Conservation (phyloP, 495 filamentous ascomycete genomes). For the Tetracladium marchalianum region DNA sequence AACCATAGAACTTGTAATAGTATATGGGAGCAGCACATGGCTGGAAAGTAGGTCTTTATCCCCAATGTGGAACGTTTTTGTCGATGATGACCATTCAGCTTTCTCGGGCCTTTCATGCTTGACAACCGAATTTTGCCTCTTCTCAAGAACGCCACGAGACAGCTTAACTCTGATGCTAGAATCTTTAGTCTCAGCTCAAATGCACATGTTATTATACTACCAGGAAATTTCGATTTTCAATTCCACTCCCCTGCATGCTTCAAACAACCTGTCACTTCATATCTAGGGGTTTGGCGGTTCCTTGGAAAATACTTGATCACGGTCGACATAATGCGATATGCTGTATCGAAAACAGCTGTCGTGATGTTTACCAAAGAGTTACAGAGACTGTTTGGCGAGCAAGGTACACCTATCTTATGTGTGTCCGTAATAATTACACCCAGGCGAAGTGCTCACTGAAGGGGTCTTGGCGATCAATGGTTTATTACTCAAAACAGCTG, state of each 20-base stretch:
- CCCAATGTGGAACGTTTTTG: neutral
- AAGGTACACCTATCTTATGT: conserved; percentile 8
- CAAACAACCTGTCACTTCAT: too few relatives aligned
- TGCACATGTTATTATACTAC: too few relatives aligned
- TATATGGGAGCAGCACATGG: neutral
- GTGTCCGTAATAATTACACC: conserved; percentile 9
- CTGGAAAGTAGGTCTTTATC: neutral
- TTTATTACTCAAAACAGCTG: neutral
- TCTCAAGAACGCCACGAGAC: neutral
- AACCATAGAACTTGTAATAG: neutral
- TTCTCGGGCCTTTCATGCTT: neutral
- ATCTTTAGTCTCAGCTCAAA: neutral
- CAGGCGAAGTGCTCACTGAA: conserved; percentile 14
- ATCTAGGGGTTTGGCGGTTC: too few relatives aligned
- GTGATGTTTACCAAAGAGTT: conserved; percentile 18
- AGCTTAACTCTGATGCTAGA: neutral
- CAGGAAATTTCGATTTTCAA: neutral
- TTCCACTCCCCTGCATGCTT: neutral
- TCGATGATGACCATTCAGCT: neutral
- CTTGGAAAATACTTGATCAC: too few relatives aligned
- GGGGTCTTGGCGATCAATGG: neutral
- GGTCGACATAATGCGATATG: conserved; percentile 8
- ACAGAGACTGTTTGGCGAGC: conserved; percentile 12
- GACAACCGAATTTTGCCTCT: neutral
- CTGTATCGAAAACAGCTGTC: conserved; percentile 14